These are phyloP conservation scores for Globisporangium cylindrosporum DNA, from an alignment of 352 stramenopile species.

Conservation along the genomic window DNA sequence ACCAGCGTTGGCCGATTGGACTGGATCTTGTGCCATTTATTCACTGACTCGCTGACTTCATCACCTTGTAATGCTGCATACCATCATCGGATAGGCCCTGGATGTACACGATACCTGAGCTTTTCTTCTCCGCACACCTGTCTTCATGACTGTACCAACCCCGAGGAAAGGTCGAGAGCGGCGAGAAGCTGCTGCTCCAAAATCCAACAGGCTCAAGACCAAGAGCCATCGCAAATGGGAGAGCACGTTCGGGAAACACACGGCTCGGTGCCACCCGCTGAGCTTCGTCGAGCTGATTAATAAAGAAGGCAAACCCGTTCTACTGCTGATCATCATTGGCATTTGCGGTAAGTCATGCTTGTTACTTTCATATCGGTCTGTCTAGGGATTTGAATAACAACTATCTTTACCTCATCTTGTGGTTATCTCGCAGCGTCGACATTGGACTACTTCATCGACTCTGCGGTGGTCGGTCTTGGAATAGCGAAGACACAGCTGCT, in stretches of 20 bases:
- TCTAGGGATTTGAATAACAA: background rate
- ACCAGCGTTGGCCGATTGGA: background rate
- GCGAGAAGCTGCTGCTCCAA: background rate
- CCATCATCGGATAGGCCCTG: background rate
- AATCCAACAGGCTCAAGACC: conserved; percentile 24
- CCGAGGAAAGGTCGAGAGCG: background rate
- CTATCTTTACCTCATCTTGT: background rate
- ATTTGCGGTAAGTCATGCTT: conserved; percentile 35
- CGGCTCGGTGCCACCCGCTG: conserved; percentile 25
- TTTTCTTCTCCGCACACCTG: background rate
- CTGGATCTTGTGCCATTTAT: conserved; percentile 3
- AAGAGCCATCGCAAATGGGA: conserved; percentile 48
- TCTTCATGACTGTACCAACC: conserved; percentile 6
- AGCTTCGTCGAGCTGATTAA: conserved; percentile 39
- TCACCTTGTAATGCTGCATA: background rate
- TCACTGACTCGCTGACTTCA: background rate
- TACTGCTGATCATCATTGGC: conserved; percentile 50
- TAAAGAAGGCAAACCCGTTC: conserved; percentile 53
- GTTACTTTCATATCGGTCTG: background rate
- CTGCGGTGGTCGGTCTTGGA: conserved; percentile 20
- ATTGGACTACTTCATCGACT: conserved; percentile 49
- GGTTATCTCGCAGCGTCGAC: conserved; percentile 34
- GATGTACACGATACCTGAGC: background rate
- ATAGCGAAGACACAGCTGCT: conserved; percentile 21
- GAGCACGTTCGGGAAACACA: conserved; percentile 34